Base-by-base conservation (phyloP, 768 basidiomycete species). In the Macrolepiota albuminosa region DNA sequence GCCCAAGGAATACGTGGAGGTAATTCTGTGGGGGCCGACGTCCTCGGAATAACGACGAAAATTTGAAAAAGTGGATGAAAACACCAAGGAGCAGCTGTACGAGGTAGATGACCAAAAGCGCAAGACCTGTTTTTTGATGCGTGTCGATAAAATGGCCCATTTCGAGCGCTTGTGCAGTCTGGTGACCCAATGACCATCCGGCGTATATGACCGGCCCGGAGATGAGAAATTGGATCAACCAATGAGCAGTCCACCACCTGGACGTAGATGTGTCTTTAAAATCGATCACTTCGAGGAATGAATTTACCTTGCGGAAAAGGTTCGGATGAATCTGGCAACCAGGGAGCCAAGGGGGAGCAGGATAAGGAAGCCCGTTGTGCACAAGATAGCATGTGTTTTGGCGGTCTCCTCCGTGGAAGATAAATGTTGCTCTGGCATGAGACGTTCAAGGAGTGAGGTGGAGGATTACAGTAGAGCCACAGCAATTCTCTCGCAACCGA, bases 321-420 rank as follows among this genome's bases (percentile, higher is more conserved):
- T 85, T 53, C 85, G 76, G 14, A 76, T 67, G 63, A 80, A 85
- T 60, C 85, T 77, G 31, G 82, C 80, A 46, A 84, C 70, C 61
- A 87, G 71, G 11, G 75, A 78, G n/a, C 86, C 85, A 34, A 82
- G 59, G 4, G 86, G 86, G 9, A 88, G 76, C 18, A 87, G 64
- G 53, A 86, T 70, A 51, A 87, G 70, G 45, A 68, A 66, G 21
- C 83, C 86, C 37, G 76, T 70, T 0, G 79, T 68, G 62, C 77
- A 80, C 10, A 86, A 71, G 40, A 82, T 69, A 26, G 78, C 86
- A 68, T 88, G 86, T 34, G 69, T 77, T 57, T 68, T 75, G 14
- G 73, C 74, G 39, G 70, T 68, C 54, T 63, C 63, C 62, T 82
- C 79, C 10, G 73, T n/a, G 16, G 68, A 52, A 9, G 49, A 40